These are phyloP conservation scores for Wickerhamomyces hampshirensis DNA, from an alignment of 805 yeast species.

Conservation along the genomic window DNA sequence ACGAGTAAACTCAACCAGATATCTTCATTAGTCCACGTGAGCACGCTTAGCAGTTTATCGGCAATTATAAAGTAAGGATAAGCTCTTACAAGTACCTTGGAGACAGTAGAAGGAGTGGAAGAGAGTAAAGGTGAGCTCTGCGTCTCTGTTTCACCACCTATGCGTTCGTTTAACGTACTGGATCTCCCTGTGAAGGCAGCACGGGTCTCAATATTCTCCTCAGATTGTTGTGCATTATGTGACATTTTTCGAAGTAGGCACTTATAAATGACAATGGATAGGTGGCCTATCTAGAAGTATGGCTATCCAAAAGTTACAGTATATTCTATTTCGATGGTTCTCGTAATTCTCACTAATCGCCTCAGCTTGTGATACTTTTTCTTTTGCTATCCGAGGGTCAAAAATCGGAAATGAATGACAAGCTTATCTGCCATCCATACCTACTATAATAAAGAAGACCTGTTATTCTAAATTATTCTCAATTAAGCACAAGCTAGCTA, in stretches of 20 bases:
- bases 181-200: conserved; percentile 38
- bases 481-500: too few relatives aligned
- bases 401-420: too few relatives aligned
- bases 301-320: too few relatives aligned
- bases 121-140: conserved; percentile 68
- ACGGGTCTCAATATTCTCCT: conserved; percentile 29
- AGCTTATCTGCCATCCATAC: conserved; percentile 1
- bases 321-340: too few relatives aligned
- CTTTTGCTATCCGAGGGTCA: too few relatives aligned
- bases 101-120: conserved; percentile 87
- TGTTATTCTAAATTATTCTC: too few relatives aligned
- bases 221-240: conserved; percentile 7
- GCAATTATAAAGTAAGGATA: conserved; percentile 80
- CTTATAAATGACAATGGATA: background rate
- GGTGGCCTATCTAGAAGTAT: too few relatives aligned
- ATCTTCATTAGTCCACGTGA: conserved; percentile 92
- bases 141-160: conserved; percentile 23
- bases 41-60: conserved; percentile 61
- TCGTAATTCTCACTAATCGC: too few relatives aligned
- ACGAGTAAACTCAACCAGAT: conserved; percentile 67
- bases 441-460: too few relatives aligned
- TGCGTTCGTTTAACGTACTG: conserved; percentile 12
- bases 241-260: conserved; percentile 11
- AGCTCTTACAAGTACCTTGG: conserved; percentile 74
- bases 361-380: too few relatives aligned